A percentile compares a stretch with the other conserved stretches of the same genome.
phyloP scores from a whole-genome alignment of 1,284 basidiomycete genomes.

The Leccinum griseonigrum region DNA sequence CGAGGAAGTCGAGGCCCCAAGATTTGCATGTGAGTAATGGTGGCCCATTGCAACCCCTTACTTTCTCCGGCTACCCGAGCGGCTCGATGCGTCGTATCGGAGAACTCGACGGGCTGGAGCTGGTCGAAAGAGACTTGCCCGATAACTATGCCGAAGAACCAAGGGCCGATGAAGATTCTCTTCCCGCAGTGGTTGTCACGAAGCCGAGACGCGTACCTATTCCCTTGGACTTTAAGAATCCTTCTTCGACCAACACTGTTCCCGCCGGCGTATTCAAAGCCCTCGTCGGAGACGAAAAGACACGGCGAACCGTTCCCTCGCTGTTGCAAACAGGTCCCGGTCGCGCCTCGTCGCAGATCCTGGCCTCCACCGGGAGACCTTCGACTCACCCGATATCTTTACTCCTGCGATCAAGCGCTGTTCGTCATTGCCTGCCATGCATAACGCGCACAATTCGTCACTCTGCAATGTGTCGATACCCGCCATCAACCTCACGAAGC shows the following conservation, averaged over 20 bases:
- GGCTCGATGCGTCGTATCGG: conserved; percentile 26
- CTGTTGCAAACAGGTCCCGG: conserved; percentile 45
- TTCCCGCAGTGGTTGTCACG: conserved; percentile 36
- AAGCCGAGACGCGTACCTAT: conserved; percentile 71
- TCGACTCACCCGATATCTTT: conserved; percentile 49
- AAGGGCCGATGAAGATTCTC: conserved; percentile 29
- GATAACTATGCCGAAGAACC: conserved; percentile 17
- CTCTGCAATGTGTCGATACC: conserved; percentile 44
- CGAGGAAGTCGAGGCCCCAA: conserved; percentile 25
- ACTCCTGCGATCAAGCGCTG: conserved; percentile 45
- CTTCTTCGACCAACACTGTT: conserved; percentile 69
- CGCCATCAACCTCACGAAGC: conserved; percentile 52
- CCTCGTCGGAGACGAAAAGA: conserved; percentile 62
- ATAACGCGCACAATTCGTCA: conserved; percentile 38
- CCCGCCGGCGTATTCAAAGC: conserved; percentile 83
- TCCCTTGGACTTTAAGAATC: conserved; percentile 77
- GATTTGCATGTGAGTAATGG: conserved; percentile 32
- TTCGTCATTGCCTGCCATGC: conserved; percentile 62
- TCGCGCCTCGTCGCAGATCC: conserved; percentile 57
- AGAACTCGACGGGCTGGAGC: conserved; percentile 14
- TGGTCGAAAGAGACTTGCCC: conserved; percentile 16
- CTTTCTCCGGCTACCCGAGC: conserved; percentile 53
- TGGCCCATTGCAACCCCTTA: conserved; percentile 54
- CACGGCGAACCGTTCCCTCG: conserved; percentile 67
- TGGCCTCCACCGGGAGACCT: conserved; percentile 27